Evolutionary conservation across 768 basidiomycete species (phyloP).

Genomic region (Termitomyces sp.): DNA sequence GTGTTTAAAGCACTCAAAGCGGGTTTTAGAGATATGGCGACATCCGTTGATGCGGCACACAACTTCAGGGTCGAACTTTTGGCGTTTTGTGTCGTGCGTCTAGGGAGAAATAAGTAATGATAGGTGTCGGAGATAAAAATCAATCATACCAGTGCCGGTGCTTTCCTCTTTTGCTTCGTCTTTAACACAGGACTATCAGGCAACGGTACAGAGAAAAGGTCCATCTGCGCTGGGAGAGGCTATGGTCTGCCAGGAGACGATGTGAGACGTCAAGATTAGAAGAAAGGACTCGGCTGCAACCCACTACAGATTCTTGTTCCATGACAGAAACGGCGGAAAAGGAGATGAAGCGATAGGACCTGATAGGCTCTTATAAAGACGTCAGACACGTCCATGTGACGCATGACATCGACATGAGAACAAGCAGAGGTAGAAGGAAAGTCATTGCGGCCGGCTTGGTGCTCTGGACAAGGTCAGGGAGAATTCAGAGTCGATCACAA

Average conservation of each 20-base stretch:
- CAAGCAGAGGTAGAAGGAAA: not conserved
- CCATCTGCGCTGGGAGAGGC: constrained; percentile 20
- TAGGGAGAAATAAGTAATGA: not conserved
- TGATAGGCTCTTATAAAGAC: constrained; percentile 8
- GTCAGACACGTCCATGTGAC: constrained; percentile 10
- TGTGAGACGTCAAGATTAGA: not conserved
- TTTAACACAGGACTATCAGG: not conserved
- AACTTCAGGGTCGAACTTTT: constrained; percentile 11
- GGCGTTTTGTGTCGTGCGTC: constrained; percentile 8
- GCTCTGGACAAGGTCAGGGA: not conserved
- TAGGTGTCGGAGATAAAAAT: not conserved
- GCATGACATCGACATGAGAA: constrained; percentile 13
- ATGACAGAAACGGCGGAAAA: constrained; percentile 20
- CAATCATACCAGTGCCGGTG: not conserved
- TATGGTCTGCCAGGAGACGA: constrained; percentile 28
- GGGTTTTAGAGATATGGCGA: constrained; percentile 17
- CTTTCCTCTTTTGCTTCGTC: constrained; percentile 10
- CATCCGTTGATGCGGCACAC: constrained; percentile 19
- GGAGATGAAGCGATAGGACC: not conserved
- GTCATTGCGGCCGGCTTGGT: not conserved
- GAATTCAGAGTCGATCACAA: not conserved
- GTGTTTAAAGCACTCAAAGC: constrained; percentile 20
- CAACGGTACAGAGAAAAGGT: not conserved
- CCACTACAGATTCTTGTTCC: constrained; percentile 26
- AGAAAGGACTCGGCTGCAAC: not conserved